These are phyloP conservation scores for Lecanicillium sp. DNA, from an alignment of 2,329 filamentous ascomycete species.

Conservation along the genomic window DNA sequence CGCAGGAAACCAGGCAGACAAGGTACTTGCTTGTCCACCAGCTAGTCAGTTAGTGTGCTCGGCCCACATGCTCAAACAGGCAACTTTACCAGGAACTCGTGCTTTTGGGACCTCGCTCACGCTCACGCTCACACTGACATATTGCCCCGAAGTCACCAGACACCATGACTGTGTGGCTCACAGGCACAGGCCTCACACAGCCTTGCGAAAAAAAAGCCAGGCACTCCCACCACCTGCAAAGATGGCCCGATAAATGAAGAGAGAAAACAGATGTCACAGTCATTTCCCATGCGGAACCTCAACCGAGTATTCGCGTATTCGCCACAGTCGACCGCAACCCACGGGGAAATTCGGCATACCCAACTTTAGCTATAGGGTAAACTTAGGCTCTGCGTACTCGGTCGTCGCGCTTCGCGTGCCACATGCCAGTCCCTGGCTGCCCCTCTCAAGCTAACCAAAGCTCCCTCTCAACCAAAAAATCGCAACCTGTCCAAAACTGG, in stretches of 20 bases:
- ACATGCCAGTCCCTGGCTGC: background rate
- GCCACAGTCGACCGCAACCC: background rate
- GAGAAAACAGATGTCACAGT: background rate
- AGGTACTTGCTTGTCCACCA: too few relatives aligned
- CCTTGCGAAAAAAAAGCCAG: too few relatives aligned
- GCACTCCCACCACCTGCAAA: too few relatives aligned
- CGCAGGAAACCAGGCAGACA: too few relatives aligned
- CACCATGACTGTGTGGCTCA: slow-evolving; percentile 12
- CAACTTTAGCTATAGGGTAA: slow-evolving; percentile 1
- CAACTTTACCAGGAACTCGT: background rate
- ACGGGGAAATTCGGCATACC: background rate
- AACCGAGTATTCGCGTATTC: too few relatives aligned
- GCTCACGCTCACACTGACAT: background rate
- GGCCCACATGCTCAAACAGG: slow-evolving; percentile 1
- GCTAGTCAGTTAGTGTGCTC: too few relatives aligned
- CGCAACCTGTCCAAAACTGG: slow-evolving; percentile 3
- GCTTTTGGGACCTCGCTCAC: background rate
- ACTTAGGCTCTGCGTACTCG: background rate
- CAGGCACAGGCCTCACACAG: too few relatives aligned
- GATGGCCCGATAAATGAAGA: slow-evolving; percentile 8
- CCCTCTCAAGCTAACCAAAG: background rate
- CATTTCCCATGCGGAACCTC: background rate
- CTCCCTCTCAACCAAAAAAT: too few relatives aligned
- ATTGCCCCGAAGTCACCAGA: slow-evolving; percentile 8
- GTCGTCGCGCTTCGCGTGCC: too few relatives aligned